phyloP scores from a whole-genome alignment of 2,329 filamentous ascomycete genomes.

The Pseudogymnoascus sp. region DNA sequence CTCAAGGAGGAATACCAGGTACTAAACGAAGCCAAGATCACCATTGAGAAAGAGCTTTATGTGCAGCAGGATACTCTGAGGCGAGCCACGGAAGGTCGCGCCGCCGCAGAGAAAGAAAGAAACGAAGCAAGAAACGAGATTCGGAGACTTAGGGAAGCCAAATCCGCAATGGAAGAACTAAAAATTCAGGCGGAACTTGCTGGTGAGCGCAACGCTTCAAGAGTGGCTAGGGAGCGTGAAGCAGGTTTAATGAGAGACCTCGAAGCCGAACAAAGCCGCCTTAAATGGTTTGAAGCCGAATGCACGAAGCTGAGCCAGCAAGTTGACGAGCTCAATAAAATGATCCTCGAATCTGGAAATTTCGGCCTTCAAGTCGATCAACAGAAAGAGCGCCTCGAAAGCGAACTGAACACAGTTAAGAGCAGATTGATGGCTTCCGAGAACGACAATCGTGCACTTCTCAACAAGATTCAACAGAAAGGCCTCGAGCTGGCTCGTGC shows the following conservation, averaged over 20 bases:
- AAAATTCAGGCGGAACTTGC: constrained; percentile 74
- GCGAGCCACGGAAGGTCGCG: constrained; percentile 73
- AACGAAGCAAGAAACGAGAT: constrained; percentile 86
- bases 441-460: constrained; percentile 88
- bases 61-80: constrained; percentile 87
- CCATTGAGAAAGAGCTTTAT: constrained; percentile 96
- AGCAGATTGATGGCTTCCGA: constrained; percentile 85
- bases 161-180: constrained; percentile 77
- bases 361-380: constrained; percentile 89
- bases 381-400: constrained; percentile 85
- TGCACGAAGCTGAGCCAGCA: constrained; percentile 68
- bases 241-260: constrained; percentile 71
- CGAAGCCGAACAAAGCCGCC: constrained; percentile 66
- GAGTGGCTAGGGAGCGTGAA: constrained; percentile 73
- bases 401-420: constrained; percentile 84
- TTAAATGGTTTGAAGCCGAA: constrained; percentile 74
- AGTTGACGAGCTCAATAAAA: constrained; percentile 77
- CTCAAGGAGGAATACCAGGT: constrained; percentile 79
- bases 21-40: constrained; percentile 91
- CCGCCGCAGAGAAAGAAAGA: constrained; percentile 74
- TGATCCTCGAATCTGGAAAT: constrained; percentile 81
- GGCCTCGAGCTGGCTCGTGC: constrained; percentile 92
- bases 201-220: constrained; percentile 72
- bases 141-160: constrained; percentile 72
- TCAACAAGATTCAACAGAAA: constrained; percentile 97